Evolutionary conservation across 2,329 filamentous ascomycete species (phyloP).

Genomic region (Atkinsonella texensis): DNA sequence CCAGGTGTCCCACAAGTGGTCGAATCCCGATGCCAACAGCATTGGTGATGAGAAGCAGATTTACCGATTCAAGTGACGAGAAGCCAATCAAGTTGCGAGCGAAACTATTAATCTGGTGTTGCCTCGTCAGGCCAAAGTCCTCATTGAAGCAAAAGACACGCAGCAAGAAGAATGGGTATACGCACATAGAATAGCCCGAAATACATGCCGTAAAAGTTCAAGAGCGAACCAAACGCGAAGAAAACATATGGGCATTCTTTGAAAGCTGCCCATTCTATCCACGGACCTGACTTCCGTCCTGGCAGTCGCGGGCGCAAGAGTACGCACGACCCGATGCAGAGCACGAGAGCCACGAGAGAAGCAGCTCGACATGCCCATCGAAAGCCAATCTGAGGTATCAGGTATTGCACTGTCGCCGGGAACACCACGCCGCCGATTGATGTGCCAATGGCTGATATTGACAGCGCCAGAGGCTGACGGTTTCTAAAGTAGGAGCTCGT

Average conservation of each 20-base stretch:
- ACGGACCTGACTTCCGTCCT: slow-evolving; percentile 33
- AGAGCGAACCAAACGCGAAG: slow-evolving; percentile 37
- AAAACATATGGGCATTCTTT: slow-evolving; percentile 41
- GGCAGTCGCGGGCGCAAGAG: slow-evolving; percentile 33
- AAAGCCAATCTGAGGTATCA: slow-evolving; percentile 48
- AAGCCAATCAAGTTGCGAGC: slow-evolving; percentile 31
- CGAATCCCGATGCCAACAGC: slow-evolving; percentile 44
- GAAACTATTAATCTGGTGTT: slow-evolving; percentile 21
- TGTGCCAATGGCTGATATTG: slow-evolving; percentile 47
- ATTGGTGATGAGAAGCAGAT: slow-evolving; percentile 45
- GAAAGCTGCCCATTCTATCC: slow-evolving; percentile 46
- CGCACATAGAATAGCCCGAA: slow-evolving; percentile 30
- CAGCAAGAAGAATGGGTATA: neutral
- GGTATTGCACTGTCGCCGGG: slow-evolving; percentile 42
- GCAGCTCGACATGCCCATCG: slow-evolving; percentile 52
- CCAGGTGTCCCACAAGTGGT: slow-evolving; percentile 38
- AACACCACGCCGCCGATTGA: slow-evolving; percentile 45
- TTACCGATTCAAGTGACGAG: slow-evolving; percentile 36
- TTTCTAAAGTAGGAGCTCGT: slow-evolving; percentile 50
- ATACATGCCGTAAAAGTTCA: slow-evolving; percentile 28
- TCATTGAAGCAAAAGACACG: no score
- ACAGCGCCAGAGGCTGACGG: slow-evolving; percentile 45
- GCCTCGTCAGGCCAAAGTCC: neutral
- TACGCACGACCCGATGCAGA: slow-evolving; percentile 27
- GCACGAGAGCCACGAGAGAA: slow-evolving; percentile 46